These are phyloP conservation scores for Kwoniella dendrophila DNA, from an alignment of 768 basidiomycete genomes.

Conservation along the genomic window DNA sequence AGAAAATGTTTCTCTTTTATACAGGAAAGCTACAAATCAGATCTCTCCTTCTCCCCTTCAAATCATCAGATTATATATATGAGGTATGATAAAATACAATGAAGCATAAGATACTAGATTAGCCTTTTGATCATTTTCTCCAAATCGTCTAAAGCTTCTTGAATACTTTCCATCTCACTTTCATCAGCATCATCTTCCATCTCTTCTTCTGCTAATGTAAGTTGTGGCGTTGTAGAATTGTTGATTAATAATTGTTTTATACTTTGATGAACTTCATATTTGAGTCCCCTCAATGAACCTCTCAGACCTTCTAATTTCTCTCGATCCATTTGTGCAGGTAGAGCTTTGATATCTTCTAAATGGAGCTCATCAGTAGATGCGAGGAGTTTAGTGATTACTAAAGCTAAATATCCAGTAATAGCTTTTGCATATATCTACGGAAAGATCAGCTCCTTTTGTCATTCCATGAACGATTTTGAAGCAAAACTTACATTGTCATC, in stretches of 20 bases:
- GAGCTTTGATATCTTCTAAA: neutral
- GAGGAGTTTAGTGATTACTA: slow-evolving; percentile 12
- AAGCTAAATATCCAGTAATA: slow-evolving; percentile 25
- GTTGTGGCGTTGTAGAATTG: neutral
- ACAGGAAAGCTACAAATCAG: too few relatives aligned
- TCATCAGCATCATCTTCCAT: slow-evolving; percentile 9
- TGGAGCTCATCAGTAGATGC: neutral
- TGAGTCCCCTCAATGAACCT: slow-evolving; percentile 23
- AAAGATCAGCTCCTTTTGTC: neutral
- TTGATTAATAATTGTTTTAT: neutral
- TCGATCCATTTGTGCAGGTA: slow-evolving; percentile 5
- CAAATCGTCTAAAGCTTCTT: neutral
- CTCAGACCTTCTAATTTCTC: slow-evolving; percentile 21
- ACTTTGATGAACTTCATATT: slow-evolving; percentile 16
- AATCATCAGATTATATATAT: neutral
- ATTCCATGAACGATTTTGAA: neutral
- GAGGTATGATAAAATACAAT: neutral
- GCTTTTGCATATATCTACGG: slow-evolving; percentile 8
- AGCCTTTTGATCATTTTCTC: neutral
- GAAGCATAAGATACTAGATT: neutral
- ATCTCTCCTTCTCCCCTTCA: too few relatives aligned
- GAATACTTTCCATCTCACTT: slow-evolving; percentile 4
- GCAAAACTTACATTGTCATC: slow-evolving; percentile 13
- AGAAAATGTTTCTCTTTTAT: too few relatives aligned
- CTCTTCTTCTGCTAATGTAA: neutral